Percentiles rank a stretch among this genome's conserved stretches.
Conservation (phyloP, 2,329 filamentous ascomycete genomes). For the Microdochium trichocladiopsis region DNA sequence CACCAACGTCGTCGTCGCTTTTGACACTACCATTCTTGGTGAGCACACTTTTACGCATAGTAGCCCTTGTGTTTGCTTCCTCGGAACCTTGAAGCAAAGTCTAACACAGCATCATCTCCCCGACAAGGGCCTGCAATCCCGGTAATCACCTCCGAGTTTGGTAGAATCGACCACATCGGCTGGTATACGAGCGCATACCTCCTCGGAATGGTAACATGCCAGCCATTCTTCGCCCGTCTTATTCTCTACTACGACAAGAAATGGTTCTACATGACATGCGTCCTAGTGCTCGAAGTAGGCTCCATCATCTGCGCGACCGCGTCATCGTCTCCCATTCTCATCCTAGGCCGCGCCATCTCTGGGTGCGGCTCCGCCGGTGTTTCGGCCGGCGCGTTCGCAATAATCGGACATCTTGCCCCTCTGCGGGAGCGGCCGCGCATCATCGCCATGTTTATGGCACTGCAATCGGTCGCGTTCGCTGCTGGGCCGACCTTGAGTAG, state of each 20-base stretch:
- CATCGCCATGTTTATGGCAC: no score
- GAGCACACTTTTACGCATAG: no score
- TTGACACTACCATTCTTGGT: no score
- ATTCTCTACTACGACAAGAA: constrained; percentile 12
- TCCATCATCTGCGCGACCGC: constrained; percentile 14
- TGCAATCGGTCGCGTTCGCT: no score
- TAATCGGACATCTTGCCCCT: constrained; percentile 22
- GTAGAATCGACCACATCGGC: constrained; percentile 8
- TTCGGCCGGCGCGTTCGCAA: constrained; percentile 24
- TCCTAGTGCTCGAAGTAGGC: constrained; percentile 19
- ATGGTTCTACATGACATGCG: constrained; percentile 4
- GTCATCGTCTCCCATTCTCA: constrained; percentile 13
- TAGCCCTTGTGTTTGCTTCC: no score
- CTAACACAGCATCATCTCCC: no score
- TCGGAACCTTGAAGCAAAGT: no score
- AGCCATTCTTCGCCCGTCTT: constrained; percentile 18
- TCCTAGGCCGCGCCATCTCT: constrained; percentile 15
- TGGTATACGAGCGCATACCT: constrained; percentile 8
- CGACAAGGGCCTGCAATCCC: constrained; percentile 13
- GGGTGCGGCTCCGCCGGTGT: constrained; percentile 23
- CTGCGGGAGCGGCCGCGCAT: constrained; percentile 14
- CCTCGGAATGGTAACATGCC: constrained; percentile 23
- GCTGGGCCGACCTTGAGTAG: no score
- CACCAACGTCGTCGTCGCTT: no score
- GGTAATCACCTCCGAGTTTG: constrained; percentile 9